Conservation (phyloP, 1,284 basidiomycete genomes). For the Naganishia liquefaciens region DNA sequence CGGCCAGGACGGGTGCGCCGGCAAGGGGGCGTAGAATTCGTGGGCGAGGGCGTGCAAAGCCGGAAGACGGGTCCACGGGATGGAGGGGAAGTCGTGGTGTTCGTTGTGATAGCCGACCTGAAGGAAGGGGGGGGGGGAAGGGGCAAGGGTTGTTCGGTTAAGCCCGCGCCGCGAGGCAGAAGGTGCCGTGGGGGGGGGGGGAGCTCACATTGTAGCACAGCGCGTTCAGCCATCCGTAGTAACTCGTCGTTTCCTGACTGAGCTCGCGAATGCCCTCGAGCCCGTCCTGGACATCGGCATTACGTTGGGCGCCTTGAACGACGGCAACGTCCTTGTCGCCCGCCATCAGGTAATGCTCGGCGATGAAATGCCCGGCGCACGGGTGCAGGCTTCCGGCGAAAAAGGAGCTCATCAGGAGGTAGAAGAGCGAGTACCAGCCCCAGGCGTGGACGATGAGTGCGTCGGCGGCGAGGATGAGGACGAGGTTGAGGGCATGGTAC, state of each 20-base stretch:
- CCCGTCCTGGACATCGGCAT: slow-evolving; percentile 35
- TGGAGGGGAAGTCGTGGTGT: slow-evolving; percentile 96
- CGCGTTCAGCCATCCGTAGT: slow-evolving; percentile 88
- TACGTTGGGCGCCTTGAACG: slow-evolving; percentile 38
- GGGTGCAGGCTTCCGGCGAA: slow-evolving; percentile 95
- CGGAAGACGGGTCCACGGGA: slow-evolving; percentile 94
- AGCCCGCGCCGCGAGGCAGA: not conserved
- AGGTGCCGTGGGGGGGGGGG: not conserved
- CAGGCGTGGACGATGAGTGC: slow-evolving; percentile 64
- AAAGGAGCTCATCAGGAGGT: slow-evolving; percentile 84
- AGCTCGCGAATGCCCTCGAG: slow-evolving; percentile 46
- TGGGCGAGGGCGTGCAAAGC: slow-evolving; percentile 77
- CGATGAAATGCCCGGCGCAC: slow-evolving; percentile 95
- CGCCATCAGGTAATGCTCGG: slow-evolving; percentile 87
- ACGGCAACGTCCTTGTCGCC: slow-evolving; percentile 25
- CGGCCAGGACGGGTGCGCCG: slow-evolving; percentile 87
- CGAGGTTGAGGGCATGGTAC: slow-evolving; percentile 82
- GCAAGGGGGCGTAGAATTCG: slow-evolving; percentile 89
- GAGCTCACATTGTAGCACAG: slow-evolving; percentile 86
- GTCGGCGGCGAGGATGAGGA: slow-evolving; percentile 72
- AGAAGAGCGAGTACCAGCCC: slow-evolving; percentile 70
- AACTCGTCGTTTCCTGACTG: slow-evolving; percentile 90
- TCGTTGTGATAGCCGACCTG: slow-evolving; percentile 98
- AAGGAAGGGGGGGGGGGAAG: slow-evolving; percentile 4
- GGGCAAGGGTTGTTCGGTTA: not conserved